Base-by-base conservation (phyloP, 1,284 basidiomycete genomes). In the Pholiota adiposa region DNA sequence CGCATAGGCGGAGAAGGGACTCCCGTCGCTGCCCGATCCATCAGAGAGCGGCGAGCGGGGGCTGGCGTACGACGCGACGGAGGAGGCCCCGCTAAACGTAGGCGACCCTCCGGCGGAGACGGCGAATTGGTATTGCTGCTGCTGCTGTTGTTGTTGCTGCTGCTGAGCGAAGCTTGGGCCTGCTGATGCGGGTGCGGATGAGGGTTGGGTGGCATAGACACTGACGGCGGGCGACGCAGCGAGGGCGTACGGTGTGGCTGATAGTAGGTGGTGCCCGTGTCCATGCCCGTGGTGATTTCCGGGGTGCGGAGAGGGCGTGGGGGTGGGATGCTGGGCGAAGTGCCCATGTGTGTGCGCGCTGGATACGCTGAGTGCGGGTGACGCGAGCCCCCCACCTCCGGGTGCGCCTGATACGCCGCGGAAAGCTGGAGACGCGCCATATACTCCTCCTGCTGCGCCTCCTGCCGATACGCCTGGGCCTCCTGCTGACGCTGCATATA, bases 11-110 rank as follows among this genome's bases (percentile, higher is more conserved):
- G 65, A 9, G 60, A 62, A 60, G 29, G 65, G 51, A 36, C 58
- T 55, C 16, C 48, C 51, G 18, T 48, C 36, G 27, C 29, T 51
- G 49, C 59, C 34, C 54, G 60, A 2, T n/a, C 51, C 34, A 27
- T 60, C 56, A 27, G 63, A 56, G 54, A 59, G 36, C 60, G 70
- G 65, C 55, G 67, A 66, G 65, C 69, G 67, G 54, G 70, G 62
- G 60, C 66, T 58, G 61, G 62, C 63, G 34, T 62, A 61, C 38
- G 59, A 60, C 29, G 29, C 4, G 56, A 49, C 41, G 55, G 67
- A 59, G 48, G 66, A 48, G 55, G 67, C 19, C 18, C 16, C 14
- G 59, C 70, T 67, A 68, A 73, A 64, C 65, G 71, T 31, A 59
- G 69, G 64, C 67, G 71, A 67, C 60, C 48, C 23, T 51, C 59